phyloP scores from a whole-genome alignment of 805 yeast genomes.

The Nakazawaea populi region DNA sequence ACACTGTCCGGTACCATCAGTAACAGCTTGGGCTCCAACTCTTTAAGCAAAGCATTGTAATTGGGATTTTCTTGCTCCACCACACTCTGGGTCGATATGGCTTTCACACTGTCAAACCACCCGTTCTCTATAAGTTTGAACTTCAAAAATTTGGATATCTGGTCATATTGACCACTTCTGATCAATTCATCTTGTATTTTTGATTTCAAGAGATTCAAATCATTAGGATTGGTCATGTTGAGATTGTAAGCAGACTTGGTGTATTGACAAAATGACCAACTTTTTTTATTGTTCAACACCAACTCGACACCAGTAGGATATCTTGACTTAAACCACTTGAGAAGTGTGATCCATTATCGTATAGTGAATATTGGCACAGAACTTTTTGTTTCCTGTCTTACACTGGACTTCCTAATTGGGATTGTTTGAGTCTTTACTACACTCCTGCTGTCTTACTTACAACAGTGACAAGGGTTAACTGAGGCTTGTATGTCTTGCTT shows the following conservation, averaged over 20 bases:
- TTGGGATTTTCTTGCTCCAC: conserved; percentile 34
- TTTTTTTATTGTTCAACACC: too few species aligned
- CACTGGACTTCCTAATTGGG: neutral
- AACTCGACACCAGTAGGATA: too few species aligned
- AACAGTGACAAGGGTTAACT: neutral
- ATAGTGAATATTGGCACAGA: too few species aligned
- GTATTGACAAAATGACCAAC: too few species aligned
- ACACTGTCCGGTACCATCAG: conserved; percentile 64
- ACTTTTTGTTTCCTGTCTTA: too few species aligned
- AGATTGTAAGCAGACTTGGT: too few species aligned
- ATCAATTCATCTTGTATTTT: conserved; percentile 68
- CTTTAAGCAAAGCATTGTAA: conserved; percentile 44
- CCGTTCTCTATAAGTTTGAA: conserved; percentile 69
- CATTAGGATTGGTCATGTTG: conserved; percentile 5
- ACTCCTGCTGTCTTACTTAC: neutral
- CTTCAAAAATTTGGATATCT: conserved; percentile 58
- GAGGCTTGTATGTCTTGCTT: neutral
- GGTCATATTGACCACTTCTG: conserved; percentile 75
- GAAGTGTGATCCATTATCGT: too few species aligned
- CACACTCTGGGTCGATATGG: conserved; percentile 45
- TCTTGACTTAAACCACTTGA: too few species aligned
- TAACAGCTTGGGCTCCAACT: conserved; percentile 61
- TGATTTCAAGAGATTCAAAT: conserved; percentile 31
- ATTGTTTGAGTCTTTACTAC: neutral
- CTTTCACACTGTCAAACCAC: conserved; percentile 75